Percentiles rank a stretch among this genome's conserved stretches.
These are phyloP conservation scores for Cyberlindnera mrakii DNA, from an alignment of 805 yeast genomes.

Conservation along the genomic window DNA sequence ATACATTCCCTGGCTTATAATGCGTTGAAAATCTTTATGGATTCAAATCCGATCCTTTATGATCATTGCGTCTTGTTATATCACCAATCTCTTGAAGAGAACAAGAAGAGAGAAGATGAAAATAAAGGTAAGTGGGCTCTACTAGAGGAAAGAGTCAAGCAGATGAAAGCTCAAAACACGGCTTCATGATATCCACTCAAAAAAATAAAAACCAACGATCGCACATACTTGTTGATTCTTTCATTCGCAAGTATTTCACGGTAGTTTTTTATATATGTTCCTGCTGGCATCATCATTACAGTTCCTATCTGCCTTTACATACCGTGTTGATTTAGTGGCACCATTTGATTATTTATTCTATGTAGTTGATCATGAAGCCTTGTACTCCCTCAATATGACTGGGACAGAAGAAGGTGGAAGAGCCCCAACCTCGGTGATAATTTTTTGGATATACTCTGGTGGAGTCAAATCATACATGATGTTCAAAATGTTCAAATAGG, in stretches of 20 bases:
- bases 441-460: constrained; percentile 87
- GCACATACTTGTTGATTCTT: too few species aligned
- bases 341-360: background rate
- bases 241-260: too few species aligned
- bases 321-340: background rate
- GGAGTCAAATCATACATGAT: constrained; percentile 93
- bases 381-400: constrained; percentile 90
- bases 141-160: constrained; percentile 53
- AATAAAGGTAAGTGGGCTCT: constrained; percentile 67
- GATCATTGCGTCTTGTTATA: constrained; percentile 89
- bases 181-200: background rate
- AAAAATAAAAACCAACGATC: background rate
- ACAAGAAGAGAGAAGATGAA: constrained; percentile 53
- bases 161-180: constrained; percentile 1
- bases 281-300: background rate
- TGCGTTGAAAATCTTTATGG: constrained; percentile 86
- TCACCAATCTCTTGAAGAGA: constrained; percentile 73
- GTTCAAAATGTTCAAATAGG: constrained; percentile 66
- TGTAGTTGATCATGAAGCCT: constrained; percentile 22
- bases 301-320: background rate
- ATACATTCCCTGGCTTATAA: constrained; percentile 87
- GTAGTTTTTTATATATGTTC: background rate
- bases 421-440: constrained; percentile 93
- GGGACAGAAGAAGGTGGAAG: constrained; percentile 98
- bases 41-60: constrained; percentile 82